Evolutionary conservation across 2,329 filamentous ascomycete species (phyloP).

Genomic region (Phoma sp.): DNA sequence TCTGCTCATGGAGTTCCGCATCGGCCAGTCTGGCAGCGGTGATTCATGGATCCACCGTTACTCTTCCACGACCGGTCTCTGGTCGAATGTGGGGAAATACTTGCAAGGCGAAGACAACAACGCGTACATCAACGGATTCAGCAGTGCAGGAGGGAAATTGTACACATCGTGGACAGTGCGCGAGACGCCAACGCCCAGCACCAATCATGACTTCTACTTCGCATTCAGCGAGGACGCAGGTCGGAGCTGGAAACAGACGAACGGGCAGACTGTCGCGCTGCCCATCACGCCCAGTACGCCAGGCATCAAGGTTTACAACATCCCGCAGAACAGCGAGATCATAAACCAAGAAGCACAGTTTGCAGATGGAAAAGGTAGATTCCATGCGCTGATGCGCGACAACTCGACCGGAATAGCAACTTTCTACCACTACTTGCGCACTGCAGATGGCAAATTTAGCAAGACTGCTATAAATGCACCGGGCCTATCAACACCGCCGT

Average conservation of each 20-base stretch:
- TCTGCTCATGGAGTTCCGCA: slow-evolving; percentile 58
- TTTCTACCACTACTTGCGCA: slow-evolving; percentile 45
- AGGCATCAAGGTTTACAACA: slow-evolving; percentile 54
- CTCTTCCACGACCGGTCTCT: slow-evolving; percentile 43
- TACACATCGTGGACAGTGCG: slow-evolving; percentile 60
- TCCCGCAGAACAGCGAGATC: slow-evolving; percentile 55
- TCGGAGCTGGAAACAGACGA: slow-evolving; percentile 52
- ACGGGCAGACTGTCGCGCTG: slow-evolving; percentile 46
- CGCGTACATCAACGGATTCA: slow-evolving; percentile 60
- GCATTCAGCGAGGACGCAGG: slow-evolving; percentile 56
- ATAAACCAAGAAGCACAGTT: slow-evolving; percentile 60
- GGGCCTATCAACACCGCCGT: slow-evolving; percentile 38
- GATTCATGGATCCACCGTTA: slow-evolving; percentile 59
- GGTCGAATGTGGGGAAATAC: slow-evolving; percentile 50
- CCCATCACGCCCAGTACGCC: slow-evolving; percentile 50
- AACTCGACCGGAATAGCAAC: slow-evolving; percentile 34
- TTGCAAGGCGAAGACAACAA: slow-evolving; percentile 56
- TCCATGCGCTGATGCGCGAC: slow-evolving; percentile 59
- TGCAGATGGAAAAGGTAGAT: slow-evolving; percentile 53
- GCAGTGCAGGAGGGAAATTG: slow-evolving; percentile 44
- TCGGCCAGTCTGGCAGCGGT: slow-evolving; percentile 58
- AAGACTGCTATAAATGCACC: slow-evolving; percentile 40
- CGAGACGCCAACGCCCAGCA: slow-evolving; percentile 54
- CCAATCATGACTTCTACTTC: slow-evolving; percentile 60
- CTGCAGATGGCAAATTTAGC: slow-evolving; percentile 33